These are phyloP conservation scores for Aeschynomene evenia DNA, from an alignment of 306 rosid genomes.

Conservation along the genomic window DNA sequence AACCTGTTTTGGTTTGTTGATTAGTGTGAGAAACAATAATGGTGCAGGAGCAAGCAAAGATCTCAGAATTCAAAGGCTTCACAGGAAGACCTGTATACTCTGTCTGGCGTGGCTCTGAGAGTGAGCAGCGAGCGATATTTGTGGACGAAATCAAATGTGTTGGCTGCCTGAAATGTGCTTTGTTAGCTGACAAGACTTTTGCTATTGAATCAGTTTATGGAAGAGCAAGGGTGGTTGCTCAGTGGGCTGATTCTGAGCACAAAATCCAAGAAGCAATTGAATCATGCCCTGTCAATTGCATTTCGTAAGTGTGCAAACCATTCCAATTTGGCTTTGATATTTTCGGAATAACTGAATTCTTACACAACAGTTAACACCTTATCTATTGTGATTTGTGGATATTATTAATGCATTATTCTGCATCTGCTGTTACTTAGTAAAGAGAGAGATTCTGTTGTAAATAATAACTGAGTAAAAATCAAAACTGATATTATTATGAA, in stretches of 20 bases:
- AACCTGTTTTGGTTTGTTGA: constrained; percentile 16
- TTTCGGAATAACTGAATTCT: background rate
- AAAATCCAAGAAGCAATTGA: constrained; percentile 74
- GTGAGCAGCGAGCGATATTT: constrained; percentile 76
- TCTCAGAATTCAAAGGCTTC: constrained; percentile 74
- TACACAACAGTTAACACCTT: background rate
- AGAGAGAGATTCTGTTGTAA: constrained; percentile 1
- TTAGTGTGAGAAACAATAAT: background rate
- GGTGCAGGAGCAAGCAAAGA: constrained; percentile 77
- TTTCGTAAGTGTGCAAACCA: constrained; percentile 61
- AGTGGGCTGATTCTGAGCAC: constrained; percentile 86
- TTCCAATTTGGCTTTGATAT: background rate
- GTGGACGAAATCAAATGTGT: constrained; percentile 89
- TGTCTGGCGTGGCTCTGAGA: constrained; percentile 71
- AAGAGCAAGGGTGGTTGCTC: constrained; percentile 91
- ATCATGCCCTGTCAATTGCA: constrained; percentile 93
- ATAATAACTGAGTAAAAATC: too few species aligned
- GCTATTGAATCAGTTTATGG: constrained; percentile 92
- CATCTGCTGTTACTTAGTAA: background rate
- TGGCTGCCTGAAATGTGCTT: constrained; percentile 94
- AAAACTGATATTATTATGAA: too few species aligned
- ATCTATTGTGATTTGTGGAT: background rate
- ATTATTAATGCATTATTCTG: background rate
- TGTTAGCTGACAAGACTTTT: constrained; percentile 79
- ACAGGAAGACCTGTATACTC: constrained; percentile 87